These are phyloP conservation scores for Verticillium albo-atrum DNA, from an alignment of 2,329 filamentous ascomycete species.

Conservation along the genomic window DNA sequence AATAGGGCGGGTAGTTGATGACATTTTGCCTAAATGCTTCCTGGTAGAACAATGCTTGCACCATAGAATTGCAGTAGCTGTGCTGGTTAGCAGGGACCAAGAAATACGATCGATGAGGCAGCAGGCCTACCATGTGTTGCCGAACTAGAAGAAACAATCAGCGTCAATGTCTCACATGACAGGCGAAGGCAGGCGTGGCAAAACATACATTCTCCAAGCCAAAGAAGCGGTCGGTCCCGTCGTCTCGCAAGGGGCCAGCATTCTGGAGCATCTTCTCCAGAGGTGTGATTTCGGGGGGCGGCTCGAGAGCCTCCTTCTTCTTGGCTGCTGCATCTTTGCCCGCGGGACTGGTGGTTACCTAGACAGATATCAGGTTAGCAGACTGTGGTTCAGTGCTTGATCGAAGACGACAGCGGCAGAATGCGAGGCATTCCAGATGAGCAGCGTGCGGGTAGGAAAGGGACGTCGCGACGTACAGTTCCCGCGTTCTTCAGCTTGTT, in stretches of 20 bases:
- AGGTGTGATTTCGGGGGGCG: conserved; percentile 55
- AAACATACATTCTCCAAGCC: conserved; percentile 90
- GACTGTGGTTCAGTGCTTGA: conserved; percentile 4
- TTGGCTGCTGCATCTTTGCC: conserved; percentile 42
- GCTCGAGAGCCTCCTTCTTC: conserved; percentile 57
- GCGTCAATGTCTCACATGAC: conserved; percentile 27
- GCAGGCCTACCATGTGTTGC: conserved; percentile 81
- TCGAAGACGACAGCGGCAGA: background rate
- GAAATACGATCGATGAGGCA: background rate
- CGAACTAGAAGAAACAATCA: conserved; percentile 59
- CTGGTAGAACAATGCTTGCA: conserved; percentile 96
- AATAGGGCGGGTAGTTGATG: conserved; percentile 78
- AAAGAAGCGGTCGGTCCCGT: conserved; percentile 97
- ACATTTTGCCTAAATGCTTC: conserved; percentile 91
- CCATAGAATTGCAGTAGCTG: conserved; percentile 97
- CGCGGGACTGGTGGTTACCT: conserved; percentile 39
- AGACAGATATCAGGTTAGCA: conserved; percentile 25
- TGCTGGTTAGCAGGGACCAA: background rate
- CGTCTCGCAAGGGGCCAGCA: conserved; percentile 72
- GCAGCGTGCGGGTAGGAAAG: background rate
- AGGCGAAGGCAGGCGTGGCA: conserved; percentile 4
- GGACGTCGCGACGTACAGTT: conserved; percentile 43
- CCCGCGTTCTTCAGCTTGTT: conserved; percentile 53
- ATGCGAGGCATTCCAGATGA: background rate
- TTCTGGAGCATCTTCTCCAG: conserved; percentile 74